Evolutionary conservation across 2,329 filamentous ascomycete species (phyloP).

Genomic region (Podosphaera xanthii): DNA sequence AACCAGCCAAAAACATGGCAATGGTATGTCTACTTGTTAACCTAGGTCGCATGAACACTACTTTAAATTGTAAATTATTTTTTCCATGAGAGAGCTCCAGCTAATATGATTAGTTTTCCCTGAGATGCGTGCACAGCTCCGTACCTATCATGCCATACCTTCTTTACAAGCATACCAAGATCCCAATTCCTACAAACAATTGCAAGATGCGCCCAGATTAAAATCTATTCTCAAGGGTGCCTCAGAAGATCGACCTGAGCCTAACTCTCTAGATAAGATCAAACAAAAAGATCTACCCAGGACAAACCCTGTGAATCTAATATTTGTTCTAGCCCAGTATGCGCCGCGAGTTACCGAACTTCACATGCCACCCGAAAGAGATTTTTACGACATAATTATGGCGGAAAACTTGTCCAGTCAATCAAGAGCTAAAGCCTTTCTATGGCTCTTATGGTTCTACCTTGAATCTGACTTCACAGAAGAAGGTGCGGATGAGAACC

Average conservation of each 20-base stretch:
- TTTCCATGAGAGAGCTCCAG: background rate
- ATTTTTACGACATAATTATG: constrained; percentile 97
- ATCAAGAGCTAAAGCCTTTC: constrained; percentile 67
- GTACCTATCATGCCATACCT: constrained; percentile 94
- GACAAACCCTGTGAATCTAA: constrained; percentile 91
- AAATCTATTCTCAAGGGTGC: constrained; percentile 96
- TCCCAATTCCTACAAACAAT: constrained; percentile 86
- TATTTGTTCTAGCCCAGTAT: constrained; percentile 80
- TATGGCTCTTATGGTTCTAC: constrained; percentile 99
- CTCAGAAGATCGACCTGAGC: constrained; percentile 75
- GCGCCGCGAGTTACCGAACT: constrained; percentile 80
- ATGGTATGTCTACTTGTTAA: constrained; percentile 98
- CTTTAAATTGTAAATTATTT: constrained; percentile 58
- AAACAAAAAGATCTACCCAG: constrained; percentile 46
- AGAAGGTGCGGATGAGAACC: constrained; percentile 72
- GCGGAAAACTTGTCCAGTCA: constrained; percentile 58
- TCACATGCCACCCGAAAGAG: constrained; percentile 64
- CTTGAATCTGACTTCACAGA: constrained; percentile 85
- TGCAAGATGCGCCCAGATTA: constrained; percentile 84
- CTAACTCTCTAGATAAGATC: constrained; percentile 62
- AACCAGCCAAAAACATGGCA: constrained; percentile 90
- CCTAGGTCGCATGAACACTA: constrained; percentile 96
- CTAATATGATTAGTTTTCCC: constrained; percentile 57
- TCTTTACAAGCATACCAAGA: constrained; percentile 90
- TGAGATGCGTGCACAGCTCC: constrained; percentile 92